These are phyloP conservation scores for Trichosporon coremiiforme DNA, from an alignment of 1,284 basidiomycete species.

Conservation along the genomic window DNA sequence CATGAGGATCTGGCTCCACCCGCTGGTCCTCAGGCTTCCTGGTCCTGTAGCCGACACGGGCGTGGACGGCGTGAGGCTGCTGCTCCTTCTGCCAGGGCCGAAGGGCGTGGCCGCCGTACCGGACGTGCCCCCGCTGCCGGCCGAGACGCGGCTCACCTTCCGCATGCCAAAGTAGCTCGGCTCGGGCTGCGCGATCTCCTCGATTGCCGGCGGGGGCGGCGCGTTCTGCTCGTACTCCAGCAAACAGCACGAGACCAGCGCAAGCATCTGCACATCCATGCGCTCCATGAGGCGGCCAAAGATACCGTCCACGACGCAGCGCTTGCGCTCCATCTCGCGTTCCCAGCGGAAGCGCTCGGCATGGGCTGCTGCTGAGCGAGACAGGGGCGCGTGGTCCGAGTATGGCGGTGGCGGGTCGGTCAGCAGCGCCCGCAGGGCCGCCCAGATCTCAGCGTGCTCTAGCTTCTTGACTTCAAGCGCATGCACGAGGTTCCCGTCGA, in stretches of 20 bases:
- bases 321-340: conserved; percentile 43
- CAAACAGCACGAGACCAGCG: conserved; percentile 71
- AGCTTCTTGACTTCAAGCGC: conserved; percentile 66
- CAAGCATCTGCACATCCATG: conserved; percentile 79
- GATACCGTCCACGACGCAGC: conserved; percentile 58
- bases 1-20: conserved; percentile 49
- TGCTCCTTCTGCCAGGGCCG: conserved; percentile 1
- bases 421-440: conserved; percentile 62
- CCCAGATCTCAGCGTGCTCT: conserved; percentile 75
- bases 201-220: conserved; percentile 31
- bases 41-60: conserved; percentile 20
- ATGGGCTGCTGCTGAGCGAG: conserved; percentile 23
- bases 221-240: conserved; percentile 53
- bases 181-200: conserved; percentile 40
- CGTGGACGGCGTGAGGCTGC: conserved; percentile 19
- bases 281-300: conserved; percentile 66
- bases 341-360: conserved; percentile 45
- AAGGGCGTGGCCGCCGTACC: not conserved
- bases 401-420: conserved; percentile 48
- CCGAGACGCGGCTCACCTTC: not conserved
- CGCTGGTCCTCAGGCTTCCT: conserved; percentile 41
- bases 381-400: conserved; percentile 30
- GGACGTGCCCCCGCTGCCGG: not conserved
- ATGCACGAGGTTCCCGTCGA: conserved; percentile 64
- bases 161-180: conserved; percentile 53